A percentile compares a stretch with the other conserved stretches of the same genome.
Evolutionary conservation across 2,329 filamentous ascomycete genomes (phyloP).

Genomic region (Colletotrichum brevisporum): DNA sequence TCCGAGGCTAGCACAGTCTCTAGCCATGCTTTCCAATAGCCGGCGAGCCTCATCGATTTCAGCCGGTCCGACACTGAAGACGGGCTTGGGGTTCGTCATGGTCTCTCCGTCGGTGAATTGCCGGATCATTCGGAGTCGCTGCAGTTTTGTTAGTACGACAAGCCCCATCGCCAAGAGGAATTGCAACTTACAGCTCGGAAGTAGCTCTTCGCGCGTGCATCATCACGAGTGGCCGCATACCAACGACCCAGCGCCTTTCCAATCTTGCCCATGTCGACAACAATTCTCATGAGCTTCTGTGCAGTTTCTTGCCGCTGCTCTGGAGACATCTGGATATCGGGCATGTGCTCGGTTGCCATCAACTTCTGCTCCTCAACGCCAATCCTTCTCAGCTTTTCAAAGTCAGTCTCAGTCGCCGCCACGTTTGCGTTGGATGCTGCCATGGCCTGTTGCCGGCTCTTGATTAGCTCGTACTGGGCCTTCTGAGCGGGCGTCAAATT

Average conservation of each 20-base stretch:
- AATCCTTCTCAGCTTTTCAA: constrained; percentile 52
- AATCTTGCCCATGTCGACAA: constrained; percentile 60
- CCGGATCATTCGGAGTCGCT: constrained; percentile 67
- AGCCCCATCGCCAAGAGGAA: not conserved
- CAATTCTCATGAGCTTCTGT: constrained; percentile 58
- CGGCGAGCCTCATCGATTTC: constrained; percentile 65
- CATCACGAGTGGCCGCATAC: constrained; percentile 64
- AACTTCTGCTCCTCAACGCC: constrained; percentile 58
- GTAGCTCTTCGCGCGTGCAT: constrained; percentile 64
- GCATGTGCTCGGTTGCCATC: constrained; percentile 55
- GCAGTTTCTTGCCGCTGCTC: constrained; percentile 61
- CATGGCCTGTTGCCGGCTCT: constrained; percentile 43
- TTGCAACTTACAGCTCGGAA: constrained; percentile 64
- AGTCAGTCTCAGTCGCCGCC: constrained; percentile 23
- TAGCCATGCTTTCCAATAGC: constrained; percentile 67
- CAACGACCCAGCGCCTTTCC: constrained; percentile 61
- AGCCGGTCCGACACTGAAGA: constrained; percentile 64
- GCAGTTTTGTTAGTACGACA: constrained; percentile 50
- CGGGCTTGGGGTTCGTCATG: constrained; percentile 60
- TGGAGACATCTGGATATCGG: constrained; percentile 62
- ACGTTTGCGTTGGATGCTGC: constrained; percentile 24
- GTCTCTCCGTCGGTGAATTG: constrained; percentile 68
- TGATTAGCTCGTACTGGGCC: constrained; percentile 57
- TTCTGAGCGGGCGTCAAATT: constrained; percentile 61
- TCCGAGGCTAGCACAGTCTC: constrained; percentile 57